Percentiles rank a stretch among this genome's conserved stretches.
phyloP scores from a whole-genome alignment of 805 yeast genomes.

The Kluyveromyces wickerhamii region DNA sequence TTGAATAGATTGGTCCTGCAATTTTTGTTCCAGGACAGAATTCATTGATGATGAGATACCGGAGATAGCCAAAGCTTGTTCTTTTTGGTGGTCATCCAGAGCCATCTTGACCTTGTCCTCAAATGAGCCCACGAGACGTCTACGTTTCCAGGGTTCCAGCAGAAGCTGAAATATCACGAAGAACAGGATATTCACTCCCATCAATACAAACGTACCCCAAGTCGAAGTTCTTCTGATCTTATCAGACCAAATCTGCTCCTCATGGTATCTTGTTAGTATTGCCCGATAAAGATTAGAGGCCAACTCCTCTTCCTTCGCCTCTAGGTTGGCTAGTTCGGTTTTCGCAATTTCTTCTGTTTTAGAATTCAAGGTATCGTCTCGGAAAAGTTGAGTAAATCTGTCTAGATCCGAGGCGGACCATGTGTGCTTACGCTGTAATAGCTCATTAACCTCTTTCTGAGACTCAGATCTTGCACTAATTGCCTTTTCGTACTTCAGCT shows the following conservation, averaged over 20 bases:
- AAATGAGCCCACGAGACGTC: slow-evolving; percentile 70
- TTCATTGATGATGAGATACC: background rate
- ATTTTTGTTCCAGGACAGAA: background rate
- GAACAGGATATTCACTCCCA: slow-evolving; percentile 76
- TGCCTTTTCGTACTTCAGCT: slow-evolving; percentile 48
- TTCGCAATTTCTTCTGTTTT: slow-evolving; percentile 47
- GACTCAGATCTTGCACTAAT: slow-evolving; percentile 56
- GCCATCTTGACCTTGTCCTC: slow-evolving; percentile 66
- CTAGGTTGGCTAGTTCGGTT: slow-evolving; percentile 42
- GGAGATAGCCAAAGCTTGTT: background rate
- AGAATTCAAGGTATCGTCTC: slow-evolving; percentile 72
- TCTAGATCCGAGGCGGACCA: slow-evolving; percentile 82
- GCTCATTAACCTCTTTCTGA: slow-evolving; percentile 80
- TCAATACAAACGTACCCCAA: slow-evolving; percentile 89
- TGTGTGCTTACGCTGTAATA: slow-evolving; percentile 71
- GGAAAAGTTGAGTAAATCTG: slow-evolving; percentile 71
- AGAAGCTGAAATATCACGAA: slow-evolving; percentile 77
- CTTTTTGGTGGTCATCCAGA: slow-evolving; percentile 30
- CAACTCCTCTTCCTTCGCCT: slow-evolving; percentile 55
- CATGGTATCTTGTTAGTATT: slow-evolving; percentile 84
- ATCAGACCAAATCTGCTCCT: slow-evolving; percentile 97
- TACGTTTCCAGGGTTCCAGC: slow-evolving; percentile 92
- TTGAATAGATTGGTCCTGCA: too few relatives aligned
- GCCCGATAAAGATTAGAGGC: slow-evolving; percentile 64
- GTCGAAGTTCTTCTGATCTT: slow-evolving; percentile 90